Evolutionary conservation across 306 rosid species (phyloP).

Genomic region (Gastrolobium bilobum): DNA sequence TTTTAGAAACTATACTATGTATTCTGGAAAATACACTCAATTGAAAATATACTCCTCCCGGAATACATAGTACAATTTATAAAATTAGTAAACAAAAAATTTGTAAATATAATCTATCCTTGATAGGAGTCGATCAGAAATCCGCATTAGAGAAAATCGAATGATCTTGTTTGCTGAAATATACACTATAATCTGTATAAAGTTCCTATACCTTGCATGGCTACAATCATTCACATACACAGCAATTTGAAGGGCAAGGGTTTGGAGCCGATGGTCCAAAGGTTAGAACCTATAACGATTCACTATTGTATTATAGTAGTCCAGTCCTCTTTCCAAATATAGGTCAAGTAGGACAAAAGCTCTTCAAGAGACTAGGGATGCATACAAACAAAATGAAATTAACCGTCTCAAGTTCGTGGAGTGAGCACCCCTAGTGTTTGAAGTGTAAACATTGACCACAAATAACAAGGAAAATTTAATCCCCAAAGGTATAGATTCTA

Average conservation of each 20-base stretch:
- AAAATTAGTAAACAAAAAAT: no score
- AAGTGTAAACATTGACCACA: background rate
- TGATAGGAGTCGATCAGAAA: no score
- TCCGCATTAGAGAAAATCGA: background rate
- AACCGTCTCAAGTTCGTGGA: background rate
- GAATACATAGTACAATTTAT: no score
- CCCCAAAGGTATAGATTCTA: slow-evolving; percentile 1
- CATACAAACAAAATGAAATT: slow-evolving; percentile 16
- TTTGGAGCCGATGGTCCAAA: no score
- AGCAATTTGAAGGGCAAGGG: no score
- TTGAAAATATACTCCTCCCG: no score
- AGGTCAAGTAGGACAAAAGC: background rate
- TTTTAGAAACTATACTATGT: no score
- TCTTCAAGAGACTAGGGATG: background rate
- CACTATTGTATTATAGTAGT: background rate
- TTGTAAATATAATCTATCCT: no score
- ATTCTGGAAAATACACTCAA: no score
- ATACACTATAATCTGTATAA: background rate
- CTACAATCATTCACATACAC: no score
- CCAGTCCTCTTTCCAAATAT: background rate
- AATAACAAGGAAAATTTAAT: background rate
- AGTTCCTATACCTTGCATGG: no score
- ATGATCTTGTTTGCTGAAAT: background rate
- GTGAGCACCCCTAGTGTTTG: background rate
- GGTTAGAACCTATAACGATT: no score